Percentiles rank a stretch among this genome's conserved stretches.
These are phyloP conservation scores for Oehlia diaphana DNA, from an alignment of 192 early-diverging fungal genomes.

Conservation along the genomic window DNA sequence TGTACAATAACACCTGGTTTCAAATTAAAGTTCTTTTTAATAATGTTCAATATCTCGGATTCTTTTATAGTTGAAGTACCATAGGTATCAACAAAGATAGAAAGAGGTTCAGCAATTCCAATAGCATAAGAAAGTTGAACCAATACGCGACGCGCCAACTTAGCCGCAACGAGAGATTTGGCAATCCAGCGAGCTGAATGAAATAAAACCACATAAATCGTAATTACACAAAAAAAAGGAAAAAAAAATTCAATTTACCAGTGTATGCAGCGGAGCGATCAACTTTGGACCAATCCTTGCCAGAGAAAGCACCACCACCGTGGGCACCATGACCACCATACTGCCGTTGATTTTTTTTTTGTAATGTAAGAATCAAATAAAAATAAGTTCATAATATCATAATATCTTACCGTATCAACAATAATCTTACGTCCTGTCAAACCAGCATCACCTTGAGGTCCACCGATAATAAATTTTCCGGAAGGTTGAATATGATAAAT, in stretches of 20 bases:
- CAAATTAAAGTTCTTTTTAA: slow-evolving; percentile 99
- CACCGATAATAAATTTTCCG: slow-evolving; percentile 99
- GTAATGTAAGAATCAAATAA: background rate
- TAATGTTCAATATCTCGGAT: slow-evolving; percentile 86
- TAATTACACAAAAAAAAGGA: too few species aligned
- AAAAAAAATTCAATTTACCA: slow-evolving; percentile 13
- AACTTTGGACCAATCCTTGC: slow-evolving; percentile 99
- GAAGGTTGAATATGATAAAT: slow-evolving; percentile 98
- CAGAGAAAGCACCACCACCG: slow-evolving; percentile 97
- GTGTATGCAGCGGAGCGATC: slow-evolving; percentile 98
- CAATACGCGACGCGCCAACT: slow-evolving; percentile 87
- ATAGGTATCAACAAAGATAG: slow-evolving; percentile 95
- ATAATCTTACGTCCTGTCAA: slow-evolving; percentile 91
- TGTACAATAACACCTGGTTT: slow-evolving; percentile 98
- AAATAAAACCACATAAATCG: background rate
- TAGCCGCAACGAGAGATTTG: slow-evolving; percentile 94
- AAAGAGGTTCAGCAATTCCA: slow-evolving; percentile 96
- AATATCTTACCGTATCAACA: slow-evolving; percentile 53
- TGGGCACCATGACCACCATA: slow-evolving; percentile 96
- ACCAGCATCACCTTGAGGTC: slow-evolving; percentile 99
- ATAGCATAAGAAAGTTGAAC: slow-evolving; percentile 99
- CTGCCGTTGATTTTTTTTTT: background rate
- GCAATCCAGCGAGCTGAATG: slow-evolving; percentile 90
- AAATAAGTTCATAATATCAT: background rate
- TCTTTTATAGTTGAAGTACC: slow-evolving; percentile 91